Base-by-base conservation (phyloP, 2,329 filamentous ascomycete species). In the Hypoxylon sp. region DNA sequence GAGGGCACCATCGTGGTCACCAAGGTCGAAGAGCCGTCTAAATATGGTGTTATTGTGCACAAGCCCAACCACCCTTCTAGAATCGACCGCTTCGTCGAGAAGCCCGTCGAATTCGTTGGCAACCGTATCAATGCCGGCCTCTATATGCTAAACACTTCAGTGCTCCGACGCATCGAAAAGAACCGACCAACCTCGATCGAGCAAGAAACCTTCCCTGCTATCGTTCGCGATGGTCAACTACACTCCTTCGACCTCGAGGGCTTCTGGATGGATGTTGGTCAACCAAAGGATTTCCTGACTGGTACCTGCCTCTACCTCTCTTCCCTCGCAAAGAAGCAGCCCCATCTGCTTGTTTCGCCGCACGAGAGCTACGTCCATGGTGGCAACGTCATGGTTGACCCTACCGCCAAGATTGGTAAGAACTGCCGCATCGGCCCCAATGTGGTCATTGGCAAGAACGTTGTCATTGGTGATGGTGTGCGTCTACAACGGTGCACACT, bases 211-310 rank as follows among this genome's bases (percentile, higher is more conserved):
- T 99, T 99, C 91, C 95, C 95, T 48, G 89, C 93, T 74, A 96
- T 98, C 80, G 92, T 92, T 81, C 89, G 87, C 75, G 95, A 97
- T 75, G 93, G 93, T 71, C 88, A 95, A 81, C 85, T 98, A 69
- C 95, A 98, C 86, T 97, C 93, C 1, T 97, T 97, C 78, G 95
- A 98, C 78, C 88, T 98, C 29, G 94, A 97, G 73, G 94, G 95
- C 74, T 98, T 96, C 88, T 98, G 95, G 95, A 98, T 98, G 95
- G 95, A 98, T 74, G 93, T 99, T 70, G 95, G 95, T 75, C 95
- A 99, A 83, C 95, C 95, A 74, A 99, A 98, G 85, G 95, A 99
- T 79, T 99, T 98, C 88, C 85, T 99, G 60, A 93, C 91, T 21
- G 95, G 95, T 69, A 98, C 96, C 67, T 98, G 95, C 83, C 87